Evolutionary conservation across 202 grass and related monocot species (phyloP).

Genomic region (Carex arenaria): DNA sequence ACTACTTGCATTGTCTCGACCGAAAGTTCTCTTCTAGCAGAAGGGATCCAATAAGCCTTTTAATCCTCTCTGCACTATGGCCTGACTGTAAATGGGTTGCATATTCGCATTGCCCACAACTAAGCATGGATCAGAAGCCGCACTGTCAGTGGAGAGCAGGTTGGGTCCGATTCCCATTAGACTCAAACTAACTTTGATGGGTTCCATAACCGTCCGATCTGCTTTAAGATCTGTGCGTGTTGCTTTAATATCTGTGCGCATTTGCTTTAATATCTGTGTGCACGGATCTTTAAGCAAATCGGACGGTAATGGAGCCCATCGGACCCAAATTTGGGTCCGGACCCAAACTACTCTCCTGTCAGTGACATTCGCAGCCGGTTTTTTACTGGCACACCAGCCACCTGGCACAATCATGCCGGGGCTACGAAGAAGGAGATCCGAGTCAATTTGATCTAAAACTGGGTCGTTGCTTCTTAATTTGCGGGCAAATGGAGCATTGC

Average conservation of each 20-base stretch:
- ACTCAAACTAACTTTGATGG: no score
- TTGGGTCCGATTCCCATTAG: no score
- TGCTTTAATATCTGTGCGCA: no score
- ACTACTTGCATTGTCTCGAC: constrained; percentile 65
- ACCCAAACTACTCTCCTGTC: no score
- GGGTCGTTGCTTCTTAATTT: constrained; percentile 62
- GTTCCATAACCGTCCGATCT: no score
- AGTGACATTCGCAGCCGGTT: not conserved
- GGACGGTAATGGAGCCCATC: no score
- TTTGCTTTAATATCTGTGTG: no score
- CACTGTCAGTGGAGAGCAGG: not conserved
- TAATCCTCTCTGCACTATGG: constrained; percentile 49
- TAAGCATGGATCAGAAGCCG: constrained; percentile 40
- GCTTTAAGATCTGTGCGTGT: no score
- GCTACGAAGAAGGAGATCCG: constrained; percentile 33
- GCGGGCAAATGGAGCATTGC: constrained; percentile 67
- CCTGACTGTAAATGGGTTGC: constrained; percentile 32
- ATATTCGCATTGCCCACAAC: constrained; percentile 32
- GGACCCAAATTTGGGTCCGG: not conserved
- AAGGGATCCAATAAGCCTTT: constrained; percentile 52
- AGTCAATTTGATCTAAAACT: constrained; percentile 61
- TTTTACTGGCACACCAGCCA: no score
- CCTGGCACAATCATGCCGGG: constrained; percentile 38
- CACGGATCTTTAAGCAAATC: no score
- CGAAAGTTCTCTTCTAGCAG: constrained; percentile 76